phyloP scores from a whole-genome alignment of 352 stramenopile species.

The Pythium dissimile region DNA sequence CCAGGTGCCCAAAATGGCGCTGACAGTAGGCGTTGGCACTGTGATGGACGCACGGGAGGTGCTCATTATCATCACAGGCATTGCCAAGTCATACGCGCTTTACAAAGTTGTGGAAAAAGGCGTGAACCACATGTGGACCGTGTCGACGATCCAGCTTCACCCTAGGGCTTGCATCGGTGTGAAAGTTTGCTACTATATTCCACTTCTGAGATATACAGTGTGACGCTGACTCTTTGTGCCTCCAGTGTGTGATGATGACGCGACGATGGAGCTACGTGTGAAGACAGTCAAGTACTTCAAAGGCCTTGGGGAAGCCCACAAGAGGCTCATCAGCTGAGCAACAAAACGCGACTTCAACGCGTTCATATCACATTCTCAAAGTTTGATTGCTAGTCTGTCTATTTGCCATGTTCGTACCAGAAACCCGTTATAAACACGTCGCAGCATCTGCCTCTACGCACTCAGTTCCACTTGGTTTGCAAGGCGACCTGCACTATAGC shows the following conservation, averaged over 20 bases:
- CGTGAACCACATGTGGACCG: constrained; percentile 91
- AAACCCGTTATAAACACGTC: too few relatives aligned
- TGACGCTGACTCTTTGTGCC: too few relatives aligned
- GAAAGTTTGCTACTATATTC: too few relatives aligned
- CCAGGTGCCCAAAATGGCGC: constrained; percentile 88
- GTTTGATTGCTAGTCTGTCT: too few relatives aligned
- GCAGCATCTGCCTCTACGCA: too few relatives aligned
- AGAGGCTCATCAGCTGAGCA: constrained; percentile 31
- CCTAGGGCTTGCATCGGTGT: constrained; percentile 73
- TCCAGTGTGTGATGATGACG: constrained; percentile 88
- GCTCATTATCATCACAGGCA: constrained; percentile 86
- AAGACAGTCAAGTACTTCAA: constrained; percentile 93
- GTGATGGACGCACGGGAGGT: constrained; percentile 88
- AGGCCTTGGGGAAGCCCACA: constrained; percentile 53
- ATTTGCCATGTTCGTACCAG: too few relatives aligned
- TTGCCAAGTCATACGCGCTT: constrained; percentile 82
- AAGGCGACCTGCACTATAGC: too few relatives aligned
- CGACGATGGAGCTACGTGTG: constrained; percentile 84
- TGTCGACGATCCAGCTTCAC: constrained; percentile 85
- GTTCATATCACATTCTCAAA: neutral
- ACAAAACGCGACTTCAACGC: neutral
- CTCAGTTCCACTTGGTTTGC: too few relatives aligned
- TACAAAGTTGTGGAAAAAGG: constrained; percentile 89
- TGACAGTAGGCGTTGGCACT: constrained; percentile 86
- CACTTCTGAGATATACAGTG: too few relatives aligned